Percentiles rank a stretch among this genome's conserved stretches.
Conservation (phyloP, 805 yeast species). For the Cyberlindnera petersonii region DNA sequence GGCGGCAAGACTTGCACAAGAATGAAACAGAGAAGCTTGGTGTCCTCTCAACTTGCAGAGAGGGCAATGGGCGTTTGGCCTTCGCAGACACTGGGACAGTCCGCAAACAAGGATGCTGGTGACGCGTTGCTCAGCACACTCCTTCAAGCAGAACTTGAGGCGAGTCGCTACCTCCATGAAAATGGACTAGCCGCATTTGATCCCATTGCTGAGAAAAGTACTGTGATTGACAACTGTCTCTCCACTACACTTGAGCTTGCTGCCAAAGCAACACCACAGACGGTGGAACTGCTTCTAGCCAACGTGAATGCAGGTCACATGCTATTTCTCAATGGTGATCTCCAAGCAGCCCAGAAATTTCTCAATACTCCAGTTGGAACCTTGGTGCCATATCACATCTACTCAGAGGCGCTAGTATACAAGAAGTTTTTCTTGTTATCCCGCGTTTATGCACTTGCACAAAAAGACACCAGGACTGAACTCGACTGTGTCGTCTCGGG, state of each 20-base stretch:
- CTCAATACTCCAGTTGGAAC: background rate
- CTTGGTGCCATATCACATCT: background rate
- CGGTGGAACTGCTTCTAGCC: conserved; percentile 1
- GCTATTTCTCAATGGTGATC: conserved; percentile 2
- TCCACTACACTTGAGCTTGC: background rate
- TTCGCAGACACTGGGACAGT: too few species aligned
- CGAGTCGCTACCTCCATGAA: background rate
- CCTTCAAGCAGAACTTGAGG: background rate
- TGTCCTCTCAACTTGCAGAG: too few species aligned
- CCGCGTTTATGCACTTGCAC: conserved; percentile 1
- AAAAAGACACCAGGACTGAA: conserved; percentile 3
- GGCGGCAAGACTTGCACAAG: too few species aligned
- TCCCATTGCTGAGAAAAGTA: background rate
- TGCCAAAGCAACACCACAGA: background rate
- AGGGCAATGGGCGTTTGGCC: conserved; percentile 3
- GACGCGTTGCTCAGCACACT: background rate
- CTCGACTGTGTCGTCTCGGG: conserved; percentile 10
- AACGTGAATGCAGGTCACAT: conserved; percentile 6
- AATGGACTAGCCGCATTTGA: background rate
- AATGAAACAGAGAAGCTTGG: too few species aligned
- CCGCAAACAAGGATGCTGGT: too few species aligned
- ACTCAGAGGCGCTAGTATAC: conserved; percentile 11
- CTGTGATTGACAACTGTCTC: background rate
- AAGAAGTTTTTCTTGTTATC: conserved; percentile 14
- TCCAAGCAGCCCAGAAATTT: conserved; percentile 1